A percentile compares a stretch with the other conserved stretches of the same genome.
Evolutionary conservation across 2,329 filamentous ascomycete genomes (phyloP).

Genomic region (Scedosporium minutisporum): DNA sequence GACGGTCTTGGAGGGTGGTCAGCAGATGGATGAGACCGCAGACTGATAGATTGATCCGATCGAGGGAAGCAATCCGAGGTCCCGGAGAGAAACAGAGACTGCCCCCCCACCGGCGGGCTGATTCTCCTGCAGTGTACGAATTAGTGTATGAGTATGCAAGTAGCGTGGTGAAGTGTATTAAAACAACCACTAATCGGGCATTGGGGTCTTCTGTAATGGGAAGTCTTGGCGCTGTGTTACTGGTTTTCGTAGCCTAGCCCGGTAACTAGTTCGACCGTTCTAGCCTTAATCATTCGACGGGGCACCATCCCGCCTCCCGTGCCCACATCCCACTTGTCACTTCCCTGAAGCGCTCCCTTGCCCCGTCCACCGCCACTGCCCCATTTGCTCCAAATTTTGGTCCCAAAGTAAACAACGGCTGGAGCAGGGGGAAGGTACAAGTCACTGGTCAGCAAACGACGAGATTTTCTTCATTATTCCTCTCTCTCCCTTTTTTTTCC

Average conservation of each 20-base stretch:
- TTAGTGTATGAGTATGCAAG: no score
- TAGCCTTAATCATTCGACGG: conserved; percentile 2
- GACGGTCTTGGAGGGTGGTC: no score
- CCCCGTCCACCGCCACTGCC: not conserved
- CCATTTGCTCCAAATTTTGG: not conserved
- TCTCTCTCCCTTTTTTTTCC: not conserved
- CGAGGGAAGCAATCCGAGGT: no score
- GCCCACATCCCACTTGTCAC: not conserved
- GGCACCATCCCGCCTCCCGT: not conserved
- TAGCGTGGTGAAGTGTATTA: not conserved
- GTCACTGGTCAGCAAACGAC: not conserved
- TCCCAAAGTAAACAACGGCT: conserved; percentile 1
- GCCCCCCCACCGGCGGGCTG: no score
- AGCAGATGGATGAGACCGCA: no score
- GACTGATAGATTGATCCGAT: no score
- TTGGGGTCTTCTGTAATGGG: not conserved
- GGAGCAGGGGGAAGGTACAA: not conserved
- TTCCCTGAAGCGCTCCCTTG: not conserved
- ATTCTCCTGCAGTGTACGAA: no score
- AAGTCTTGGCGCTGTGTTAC: not conserved
- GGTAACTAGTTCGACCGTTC: not conserved
- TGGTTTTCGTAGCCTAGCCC: not conserved
- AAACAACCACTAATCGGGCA: not conserved
- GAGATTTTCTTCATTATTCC: not conserved
- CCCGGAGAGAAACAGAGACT: no score